Conservation (phyloP, 106 monocot species). For the Phalaenopsis equestris region DNA sequence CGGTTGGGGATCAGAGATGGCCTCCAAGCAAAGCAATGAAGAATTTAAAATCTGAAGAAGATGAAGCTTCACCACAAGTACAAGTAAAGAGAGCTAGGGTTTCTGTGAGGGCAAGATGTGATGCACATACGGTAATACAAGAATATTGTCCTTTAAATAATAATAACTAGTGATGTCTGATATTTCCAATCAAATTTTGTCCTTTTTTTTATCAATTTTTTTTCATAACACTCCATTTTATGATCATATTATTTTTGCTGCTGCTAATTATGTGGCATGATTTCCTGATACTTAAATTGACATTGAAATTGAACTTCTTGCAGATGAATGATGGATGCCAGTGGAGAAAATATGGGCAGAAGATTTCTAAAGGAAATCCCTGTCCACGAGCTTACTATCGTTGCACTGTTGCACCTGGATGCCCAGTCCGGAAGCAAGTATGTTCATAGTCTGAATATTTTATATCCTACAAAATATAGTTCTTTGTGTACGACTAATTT, state of each 20-base stretch:
- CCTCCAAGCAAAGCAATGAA: constrained; percentile 45
- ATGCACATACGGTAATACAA: constrained; percentile 56
- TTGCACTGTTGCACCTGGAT: constrained; percentile 76
- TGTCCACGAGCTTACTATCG: constrained; percentile 88
- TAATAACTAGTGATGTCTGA: no score
- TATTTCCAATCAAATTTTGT: no score
- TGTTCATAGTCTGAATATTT: neutral
- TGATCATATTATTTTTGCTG: no score
- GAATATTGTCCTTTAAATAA: no score
- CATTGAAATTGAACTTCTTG: neutral
- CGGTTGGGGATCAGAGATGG: constrained; percentile 21
- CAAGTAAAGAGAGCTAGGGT: constrained; percentile 87
- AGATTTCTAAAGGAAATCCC: constrained; percentile 89
- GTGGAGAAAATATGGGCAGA: constrained; percentile 95
- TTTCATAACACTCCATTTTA: no score
- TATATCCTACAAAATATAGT: no score
- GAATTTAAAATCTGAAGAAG: constrained; percentile 17
- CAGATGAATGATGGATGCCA: constrained; percentile 95
- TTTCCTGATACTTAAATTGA: neutral
- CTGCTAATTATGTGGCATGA: neutral
- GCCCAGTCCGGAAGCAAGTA: constrained; percentile 93
- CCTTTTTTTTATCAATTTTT: no score
- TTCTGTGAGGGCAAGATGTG: constrained; percentile 82
- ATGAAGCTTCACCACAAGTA: constrained; percentile 38
- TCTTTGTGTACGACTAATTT: no score